Percentiles rank a stretch among this genome's conserved stretches.
phyloP scores from a whole-genome alignment of 2,329 filamentous ascomycete species.

The Aspergillus sp. region DNA sequence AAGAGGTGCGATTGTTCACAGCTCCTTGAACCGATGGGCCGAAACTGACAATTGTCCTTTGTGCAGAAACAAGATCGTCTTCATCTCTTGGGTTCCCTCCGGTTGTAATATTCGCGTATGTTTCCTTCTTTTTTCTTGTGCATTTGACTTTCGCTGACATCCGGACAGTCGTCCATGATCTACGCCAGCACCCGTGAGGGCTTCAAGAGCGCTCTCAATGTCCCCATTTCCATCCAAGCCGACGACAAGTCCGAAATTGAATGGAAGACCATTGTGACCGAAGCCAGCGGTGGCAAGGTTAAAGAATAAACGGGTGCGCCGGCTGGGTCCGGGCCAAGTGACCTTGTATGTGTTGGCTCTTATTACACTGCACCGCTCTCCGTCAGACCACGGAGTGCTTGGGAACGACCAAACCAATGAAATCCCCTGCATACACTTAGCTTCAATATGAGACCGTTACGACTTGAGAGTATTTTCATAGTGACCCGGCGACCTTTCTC shows the following conservation, averaged over 20 bases:
- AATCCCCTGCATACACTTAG: conserved; percentile 28
- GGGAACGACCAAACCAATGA: conserved; percentile 22
- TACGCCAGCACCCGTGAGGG: conserved; percentile 47
- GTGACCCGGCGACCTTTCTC: not conserved
- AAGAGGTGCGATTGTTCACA: conserved; percentile 35
- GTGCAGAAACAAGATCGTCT: conserved; percentile 46
- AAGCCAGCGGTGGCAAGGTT: conserved; percentile 39
- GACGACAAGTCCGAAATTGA: conserved; percentile 39
- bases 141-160: conserved; percentile 10
- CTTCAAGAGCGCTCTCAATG: conserved; percentile 46
- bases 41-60: conserved; percentile 11
- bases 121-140: conserved; percentile 1
- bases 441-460: conserved; percentile 35
- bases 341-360: conserved; percentile 17
- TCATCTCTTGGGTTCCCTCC: conserved; percentile 46
- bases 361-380: conserved; percentile 12
- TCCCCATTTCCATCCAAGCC: conserved; percentile 36
- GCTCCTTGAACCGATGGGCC: not conserved
- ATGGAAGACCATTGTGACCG: conserved; percentile 35
- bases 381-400: conserved; percentile 13
- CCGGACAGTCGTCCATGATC: conserved; percentile 42
- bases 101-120: conserved; percentile 38
- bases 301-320: conserved; percentile 29
- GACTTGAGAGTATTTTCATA: conserved; percentile 22
- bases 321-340: conserved; percentile 32